phyloP scores from a whole-genome alignment of 176 grass and related monocot genomes.

The Metroxylon sagu region DNA sequence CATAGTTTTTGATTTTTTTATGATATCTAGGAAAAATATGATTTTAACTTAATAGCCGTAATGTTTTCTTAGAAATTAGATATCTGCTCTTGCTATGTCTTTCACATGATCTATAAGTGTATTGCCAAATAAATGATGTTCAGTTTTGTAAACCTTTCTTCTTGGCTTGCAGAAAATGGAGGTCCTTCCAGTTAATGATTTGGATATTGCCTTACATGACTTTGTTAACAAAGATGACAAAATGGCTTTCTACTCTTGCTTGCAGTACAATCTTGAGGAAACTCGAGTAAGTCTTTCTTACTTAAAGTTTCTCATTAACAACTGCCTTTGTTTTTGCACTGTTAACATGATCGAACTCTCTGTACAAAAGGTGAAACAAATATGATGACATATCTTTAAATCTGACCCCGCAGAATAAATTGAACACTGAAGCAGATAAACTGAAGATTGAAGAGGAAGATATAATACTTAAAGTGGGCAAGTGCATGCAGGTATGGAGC shows the following conservation, averaged over 20 bases:
- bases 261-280: constrained; percentile 40
- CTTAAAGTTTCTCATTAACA: background rate
- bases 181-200: constrained; percentile 44
- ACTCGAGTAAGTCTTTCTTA: constrained; percentile 36
- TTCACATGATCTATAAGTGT: no score
- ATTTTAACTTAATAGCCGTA: no score
- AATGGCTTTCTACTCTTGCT: constrained; percentile 49
- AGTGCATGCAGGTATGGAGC: constrained; percentile 69
- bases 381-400: background rate
- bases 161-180: constrained; percentile 57
- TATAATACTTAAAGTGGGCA: constrained; percentile 45
- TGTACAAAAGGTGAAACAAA: no score
- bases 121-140: background rate
- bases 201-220: constrained; percentile 61
- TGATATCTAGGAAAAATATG: no score
- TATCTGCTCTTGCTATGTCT: no score
- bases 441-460: constrained; percentile 33
- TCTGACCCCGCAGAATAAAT: constrained; percentile 35
- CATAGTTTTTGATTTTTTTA: no score
- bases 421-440: constrained; percentile 23
- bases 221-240: constrained; percentile 69
- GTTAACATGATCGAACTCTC: background rate
- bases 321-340: background rate
- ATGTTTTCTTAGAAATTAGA: no score
- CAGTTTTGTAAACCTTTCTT: background rate